A percentile compares a stretch with the other conserved stretches of the same genome.
phyloP scores from a whole-genome alignment of 495 filamentous ascomycete genomes.

The Penicillium nucicola region DNA sequence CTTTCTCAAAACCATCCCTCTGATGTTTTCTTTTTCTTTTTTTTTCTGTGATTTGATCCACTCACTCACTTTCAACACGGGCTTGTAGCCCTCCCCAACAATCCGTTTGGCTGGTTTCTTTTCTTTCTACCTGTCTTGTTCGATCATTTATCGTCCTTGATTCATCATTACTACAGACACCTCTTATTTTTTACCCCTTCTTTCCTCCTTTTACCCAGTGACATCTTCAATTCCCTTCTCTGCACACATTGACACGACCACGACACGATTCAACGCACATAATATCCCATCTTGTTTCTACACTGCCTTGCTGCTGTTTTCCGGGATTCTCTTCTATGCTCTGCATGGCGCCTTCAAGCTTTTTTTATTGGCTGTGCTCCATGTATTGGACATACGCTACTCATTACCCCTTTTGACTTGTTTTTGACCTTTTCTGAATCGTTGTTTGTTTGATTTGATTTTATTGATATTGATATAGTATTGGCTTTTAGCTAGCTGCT shows the following conservation, averaged over 20 bases:
- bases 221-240: constrained; percentile 4
- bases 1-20: not conserved
- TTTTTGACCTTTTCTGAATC: not conserved
- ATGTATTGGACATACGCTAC: constrained; percentile 2
- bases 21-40: constrained; percentile 7
- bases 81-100: too few relatives aligned
- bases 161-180: constrained; percentile 2
- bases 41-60: not conserved
- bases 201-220: not conserved
- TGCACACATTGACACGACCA: constrained; percentile 32
- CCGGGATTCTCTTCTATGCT: not conserved
- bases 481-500: too few relatives aligned
- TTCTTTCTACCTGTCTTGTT: not conserved
- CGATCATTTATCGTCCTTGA: too few relatives aligned
- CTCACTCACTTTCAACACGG: too few relatives aligned
- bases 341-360: constrained; percentile 1
- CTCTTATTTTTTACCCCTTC: constrained; percentile 1
- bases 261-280: constrained; percentile 33
- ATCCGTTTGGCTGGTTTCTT: not conserved
- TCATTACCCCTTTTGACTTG: not conserved
- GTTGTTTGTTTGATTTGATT: too few relatives aligned
- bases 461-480: too few relatives aligned
- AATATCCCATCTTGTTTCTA: constrained; percentile 17
- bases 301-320: constrained; percentile 2
- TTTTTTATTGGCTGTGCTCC: not conserved